Conservation (phyloP, 2,329 filamentous ascomycete genomes). For the Arachnomyces sp. region DNA sequence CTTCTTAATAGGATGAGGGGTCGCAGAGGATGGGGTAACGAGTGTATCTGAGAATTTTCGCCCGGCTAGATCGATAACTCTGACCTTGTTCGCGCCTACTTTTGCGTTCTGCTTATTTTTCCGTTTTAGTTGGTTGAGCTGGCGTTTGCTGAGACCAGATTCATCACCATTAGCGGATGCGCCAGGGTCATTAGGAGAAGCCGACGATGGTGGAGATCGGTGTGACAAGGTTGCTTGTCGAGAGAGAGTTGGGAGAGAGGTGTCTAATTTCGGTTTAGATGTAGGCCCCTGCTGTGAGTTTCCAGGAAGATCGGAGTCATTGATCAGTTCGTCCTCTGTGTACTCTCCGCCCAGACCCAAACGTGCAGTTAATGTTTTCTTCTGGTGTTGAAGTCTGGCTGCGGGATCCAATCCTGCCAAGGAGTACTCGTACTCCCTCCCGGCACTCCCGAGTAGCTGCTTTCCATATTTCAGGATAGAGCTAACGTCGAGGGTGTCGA, state of each 20-base stretch:
- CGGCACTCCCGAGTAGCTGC: constrained; percentile 71
- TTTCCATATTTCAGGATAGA: constrained; percentile 76
- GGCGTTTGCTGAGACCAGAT: constrained; percentile 73
- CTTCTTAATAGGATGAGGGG: constrained; percentile 51
- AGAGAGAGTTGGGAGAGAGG: constrained; percentile 34
- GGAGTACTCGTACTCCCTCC: constrained; percentile 73
- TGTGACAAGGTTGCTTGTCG: constrained; percentile 39
- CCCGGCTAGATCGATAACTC: constrained; percentile 78
- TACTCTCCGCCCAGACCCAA: constrained; percentile 78
- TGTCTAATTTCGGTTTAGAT: constrained; percentile 41
- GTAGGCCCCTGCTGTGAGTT: constrained; percentile 34
- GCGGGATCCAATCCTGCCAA: constrained; percentile 74
- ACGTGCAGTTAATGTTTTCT: constrained; percentile 74
- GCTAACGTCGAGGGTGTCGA: constrained; percentile 67
- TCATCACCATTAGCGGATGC: constrained; percentile 51
- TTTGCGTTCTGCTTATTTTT: constrained; percentile 88
- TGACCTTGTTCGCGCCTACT: constrained; percentile 79
- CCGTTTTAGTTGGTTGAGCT: constrained; percentile 88
- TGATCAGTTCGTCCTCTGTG: constrained; percentile 73
- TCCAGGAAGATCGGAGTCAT: constrained; percentile 50
- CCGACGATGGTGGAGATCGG: constrained; percentile 29
- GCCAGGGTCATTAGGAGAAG: constrained; percentile 40
- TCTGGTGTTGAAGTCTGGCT: constrained; percentile 73
- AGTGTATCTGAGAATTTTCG: constrained; percentile 55
- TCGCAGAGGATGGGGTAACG: constrained; percentile 48